Evolutionary conservation across 768 basidiomycete genomes (phyloP).

Genomic region (Psilocybe subaeruginosa): DNA sequence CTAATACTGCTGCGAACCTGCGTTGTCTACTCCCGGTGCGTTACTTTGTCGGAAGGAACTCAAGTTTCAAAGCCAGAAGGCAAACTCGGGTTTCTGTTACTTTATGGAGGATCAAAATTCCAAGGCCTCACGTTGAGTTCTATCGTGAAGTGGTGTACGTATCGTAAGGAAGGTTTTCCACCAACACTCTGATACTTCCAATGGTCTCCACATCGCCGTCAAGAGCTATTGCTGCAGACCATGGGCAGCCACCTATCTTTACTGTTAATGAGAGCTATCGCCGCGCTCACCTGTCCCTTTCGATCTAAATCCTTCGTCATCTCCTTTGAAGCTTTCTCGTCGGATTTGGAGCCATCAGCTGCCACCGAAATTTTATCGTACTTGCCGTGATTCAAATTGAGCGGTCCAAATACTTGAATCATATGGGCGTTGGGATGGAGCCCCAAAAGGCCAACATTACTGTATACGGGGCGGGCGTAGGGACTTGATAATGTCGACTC

Average conservation of each 20-base stretch:
- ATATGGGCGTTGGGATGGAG: background rate
- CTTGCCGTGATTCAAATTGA: background rate
- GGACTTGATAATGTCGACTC: background rate
- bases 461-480: background rate
- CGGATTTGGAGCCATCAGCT: background rate
- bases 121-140: background rate
- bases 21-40: background rate
- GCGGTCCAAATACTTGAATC: background rate
- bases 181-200: background rate
- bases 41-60: slow-evolving; percentile 2
- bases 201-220: background rate
- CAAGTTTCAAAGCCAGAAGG: slow-evolving; percentile 1
- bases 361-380: background rate
- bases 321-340: background rate
- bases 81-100: slow-evolving; percentile 8
- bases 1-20: slow-evolving; percentile 1
- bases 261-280: background rate
- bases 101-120: slow-evolving; percentile 6
- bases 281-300: background rate
- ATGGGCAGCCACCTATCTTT: background rate
- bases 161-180: background rate
- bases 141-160: background rate
- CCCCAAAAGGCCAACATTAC: background rate
- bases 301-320: background rate
- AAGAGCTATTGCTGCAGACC: background rate